Conservation (phyloP, 495 filamentous ascomycete species). For the Penicillium alfredii region DNA sequence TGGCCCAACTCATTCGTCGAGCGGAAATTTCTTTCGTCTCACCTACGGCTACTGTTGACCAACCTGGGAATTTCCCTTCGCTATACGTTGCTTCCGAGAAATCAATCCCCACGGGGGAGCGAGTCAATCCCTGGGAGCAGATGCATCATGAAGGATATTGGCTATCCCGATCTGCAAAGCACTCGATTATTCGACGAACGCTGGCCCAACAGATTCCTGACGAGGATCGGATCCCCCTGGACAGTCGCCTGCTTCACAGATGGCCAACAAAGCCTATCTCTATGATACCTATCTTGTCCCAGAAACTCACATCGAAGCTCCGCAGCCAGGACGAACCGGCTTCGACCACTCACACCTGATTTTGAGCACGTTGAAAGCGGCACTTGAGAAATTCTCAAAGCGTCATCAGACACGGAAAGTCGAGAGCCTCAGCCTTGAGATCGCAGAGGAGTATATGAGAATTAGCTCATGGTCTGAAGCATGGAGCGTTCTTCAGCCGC, state of each 20-base stretch:
- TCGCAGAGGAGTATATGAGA: constrained; percentile 61
- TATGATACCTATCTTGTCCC: constrained; percentile 87
- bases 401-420: constrained; percentile 58
- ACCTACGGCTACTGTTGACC: constrained; percentile 12
- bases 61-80: constrained; percentile 18
- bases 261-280: constrained; percentile 58
- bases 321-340: constrained; percentile 44
- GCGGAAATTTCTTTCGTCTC: constrained; percentile 42
- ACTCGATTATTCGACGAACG: constrained; percentile 51
- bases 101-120: constrained; percentile 53
- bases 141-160: constrained; percentile 89
- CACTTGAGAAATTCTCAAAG: constrained; percentile 59
- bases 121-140: constrained; percentile 67
- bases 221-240: constrained; percentile 66
- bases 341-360: constrained; percentile 63
- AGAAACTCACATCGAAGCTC: constrained; percentile 65
- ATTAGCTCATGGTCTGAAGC: constrained; percentile 59
- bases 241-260: constrained; percentile 59
- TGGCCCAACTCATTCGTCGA: constrained; percentile 72
- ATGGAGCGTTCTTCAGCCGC: constrained; percentile 57
- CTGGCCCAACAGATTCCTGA: constrained; percentile 65
- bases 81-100: constrained; percentile 66
- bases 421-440: constrained; percentile 62
- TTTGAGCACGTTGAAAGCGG: constrained; percentile 51
- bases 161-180: constrained; percentile 63